These are phyloP conservation scores for Plasmodium berghei DNA, from an alignment of 169 alveolate species.

Conservation along the genomic window DNA sequence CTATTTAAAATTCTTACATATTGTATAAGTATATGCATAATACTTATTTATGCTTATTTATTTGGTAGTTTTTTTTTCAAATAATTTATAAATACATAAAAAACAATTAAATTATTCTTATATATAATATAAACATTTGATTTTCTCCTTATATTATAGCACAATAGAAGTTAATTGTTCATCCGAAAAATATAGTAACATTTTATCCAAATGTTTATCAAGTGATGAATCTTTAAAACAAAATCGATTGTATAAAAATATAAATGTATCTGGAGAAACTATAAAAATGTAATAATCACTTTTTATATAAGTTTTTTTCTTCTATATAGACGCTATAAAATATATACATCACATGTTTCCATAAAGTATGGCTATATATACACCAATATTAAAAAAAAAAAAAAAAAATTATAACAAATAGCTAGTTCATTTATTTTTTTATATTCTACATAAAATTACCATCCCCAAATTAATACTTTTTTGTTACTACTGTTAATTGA, in stretches of 20 bases:
- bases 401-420: background rate
- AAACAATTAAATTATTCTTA: too few species aligned
- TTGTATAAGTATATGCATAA: background rate
- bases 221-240: conserved; percentile 72
- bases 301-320: background rate
- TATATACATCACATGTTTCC: background rate
- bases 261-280: conserved; percentile 32
- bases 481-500: too few species aligned
- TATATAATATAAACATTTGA: background rate
- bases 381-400: background rate
- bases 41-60: background rate
- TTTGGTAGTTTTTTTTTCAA: too few species aligned
- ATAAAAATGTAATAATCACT: conserved; percentile 44
- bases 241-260: conserved; percentile 42
- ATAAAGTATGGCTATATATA: background rate
- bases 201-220: conserved; percentile 53
- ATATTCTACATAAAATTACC: too few species aligned
- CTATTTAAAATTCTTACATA: background rate
- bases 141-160: conserved; percentile 10
- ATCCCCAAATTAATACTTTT: too few species aligned
- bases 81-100: background rate
- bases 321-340: background rate
- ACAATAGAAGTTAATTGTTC: conserved; percentile 64
- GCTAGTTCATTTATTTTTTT: background rate
- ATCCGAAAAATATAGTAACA: conserved; percentile 44